Percentiles rank a stretch among this genome's conserved stretches.
Evolutionary conservation across 176 grass and related monocot species (phyloP).

Genomic region (Tuctoria greenei): DNA sequence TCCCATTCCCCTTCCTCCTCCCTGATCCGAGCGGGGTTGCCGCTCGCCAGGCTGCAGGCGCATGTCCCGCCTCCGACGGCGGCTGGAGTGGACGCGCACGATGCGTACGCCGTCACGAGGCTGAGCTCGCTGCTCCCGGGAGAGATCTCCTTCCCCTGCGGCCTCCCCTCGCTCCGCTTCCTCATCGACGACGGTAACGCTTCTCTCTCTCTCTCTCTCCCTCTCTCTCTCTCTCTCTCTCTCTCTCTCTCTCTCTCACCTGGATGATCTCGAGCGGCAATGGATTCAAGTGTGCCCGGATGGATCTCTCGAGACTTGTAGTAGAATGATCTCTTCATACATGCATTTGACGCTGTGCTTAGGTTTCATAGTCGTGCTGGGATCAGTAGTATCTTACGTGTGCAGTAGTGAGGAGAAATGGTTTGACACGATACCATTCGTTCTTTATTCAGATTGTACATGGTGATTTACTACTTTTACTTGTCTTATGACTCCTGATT

Average conservation of each 20-base stretch:
- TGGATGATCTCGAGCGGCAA: neutral
- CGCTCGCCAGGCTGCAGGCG: slow-evolving; percentile 41
- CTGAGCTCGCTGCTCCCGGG: slow-evolving; percentile 41
- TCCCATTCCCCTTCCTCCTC: slow-evolving; percentile 15
- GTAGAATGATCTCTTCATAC: neutral
- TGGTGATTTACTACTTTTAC: neutral
- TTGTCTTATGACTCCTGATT: neutral
- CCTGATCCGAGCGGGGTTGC: slow-evolving; percentile 32
- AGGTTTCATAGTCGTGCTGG: neutral
- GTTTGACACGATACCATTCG: neutral
- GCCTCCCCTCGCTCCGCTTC: slow-evolving; percentile 79
- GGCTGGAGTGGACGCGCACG: slow-evolving; percentile 29
- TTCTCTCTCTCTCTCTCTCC: too few species aligned
- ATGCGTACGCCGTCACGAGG: slow-evolving; percentile 42
- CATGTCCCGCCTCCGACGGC: neutral
- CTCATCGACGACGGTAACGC: slow-evolving; percentile 65
- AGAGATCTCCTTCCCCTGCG: slow-evolving; percentile 65
- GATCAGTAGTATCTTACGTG: neutral
- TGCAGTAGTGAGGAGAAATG: neutral
- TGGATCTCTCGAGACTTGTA: neutral
- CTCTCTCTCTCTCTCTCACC: neutral
- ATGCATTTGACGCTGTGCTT: neutral
- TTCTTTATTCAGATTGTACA: neutral
- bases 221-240: too few species aligned
- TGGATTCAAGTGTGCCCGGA: neutral